Evolutionary conservation across 148 eudicot species (phyloP), one percentile per base, ranked within the genome.

Genomic region (Nepenthes mirabilis): DNA sequence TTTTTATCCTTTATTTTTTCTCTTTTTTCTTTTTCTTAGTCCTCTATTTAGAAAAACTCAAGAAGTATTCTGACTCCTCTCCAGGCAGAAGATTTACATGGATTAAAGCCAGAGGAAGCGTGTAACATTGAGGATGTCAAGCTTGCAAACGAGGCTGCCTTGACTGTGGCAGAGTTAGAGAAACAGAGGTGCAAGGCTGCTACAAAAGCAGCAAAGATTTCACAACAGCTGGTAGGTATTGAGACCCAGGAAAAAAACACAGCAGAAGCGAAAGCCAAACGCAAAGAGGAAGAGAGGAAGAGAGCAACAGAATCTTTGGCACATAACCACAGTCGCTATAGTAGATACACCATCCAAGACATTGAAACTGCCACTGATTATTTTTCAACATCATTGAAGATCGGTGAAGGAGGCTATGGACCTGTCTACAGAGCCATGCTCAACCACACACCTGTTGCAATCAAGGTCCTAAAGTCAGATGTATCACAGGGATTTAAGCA

Each of bases 391-490:
- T 68, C 95, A 14, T 56, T 65, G 40, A 83, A 87, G 79, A 71
- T 90, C 62, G 97, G 97, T 43, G 97, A 87, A 76, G 97, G 97
- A 33, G 95, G 91, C 47, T 90, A 87, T 68, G 97, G 97, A 66
- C 97, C 95, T 49, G 97, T 90, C 36, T 90, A 78, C 49, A 75
- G 70, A 69, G 85, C 74, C 67, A 57, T 47, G n/a, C 89, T 90
- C 47, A 82, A 81, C 52, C 73, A 84, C 67, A 90, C 91, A 9
- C 67, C 77, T 37, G 97, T 84, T 12, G 97, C 97, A 12, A 87
- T 90, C 63, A 90, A 90, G 81, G 91, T 84, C 62, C 54, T 90
- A 36, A 65, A 72, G 62, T 74, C 91, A 0, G 80, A 87, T 53
- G 76, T 83, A 12, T 72, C 91, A 57, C 82, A 90, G 64, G 97